Evolutionary conservation across 225 moss, liverwort and hornwort species (phyloP), one percentile per base, ranked within the genome.

Genomic region (Antitrichia curtipendula): DNA sequence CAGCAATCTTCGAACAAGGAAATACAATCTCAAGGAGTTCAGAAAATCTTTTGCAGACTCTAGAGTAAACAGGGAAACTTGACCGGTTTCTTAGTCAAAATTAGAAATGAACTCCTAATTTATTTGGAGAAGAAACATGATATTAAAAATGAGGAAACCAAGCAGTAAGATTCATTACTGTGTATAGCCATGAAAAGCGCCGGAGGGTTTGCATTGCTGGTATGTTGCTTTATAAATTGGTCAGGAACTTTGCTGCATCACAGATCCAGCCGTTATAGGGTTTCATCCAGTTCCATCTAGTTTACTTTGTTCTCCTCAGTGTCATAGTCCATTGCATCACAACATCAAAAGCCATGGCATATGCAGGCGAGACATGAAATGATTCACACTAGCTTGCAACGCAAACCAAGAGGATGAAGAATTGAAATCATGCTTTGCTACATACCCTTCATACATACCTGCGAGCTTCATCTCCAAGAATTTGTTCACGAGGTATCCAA

Each of bases 201-300:
- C 7, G 99, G 99, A 84, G 99, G 99, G 49, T 99, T 99, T 49
- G 99, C 99, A 84, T 99, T 99, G 95, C 86, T 94, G 74, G 95
- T 97, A 84, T 97, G 91, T 82, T 99, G 99, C 82, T 91, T 88
- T 77, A 96, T 90, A 85, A 94, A 99, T 62, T 97, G 94, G 47
- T 96, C 93, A 10, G 97, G 97, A 90, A 99, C 99, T 92, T 96
- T 96, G 90, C 96, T 97, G 95, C 91, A 92, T 76, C 86, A 85
- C 63, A 89, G 57, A 89, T 59, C 73, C 76, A 84, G 34, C 27
- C 65, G 24, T 88, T 78, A 59, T 22, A 66, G 17, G 49, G 38
- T 50, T 56, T 87, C 57, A 87, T 78, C 62, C 54, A 52, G 50
- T 82, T 81, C 49, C 70, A 64, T 85, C 59, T 82, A 79, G 69